phyloP scores from a whole-genome alignment of 768 basidiomycete genomes.

The Lanmaoa pseudosensibilis region DNA sequence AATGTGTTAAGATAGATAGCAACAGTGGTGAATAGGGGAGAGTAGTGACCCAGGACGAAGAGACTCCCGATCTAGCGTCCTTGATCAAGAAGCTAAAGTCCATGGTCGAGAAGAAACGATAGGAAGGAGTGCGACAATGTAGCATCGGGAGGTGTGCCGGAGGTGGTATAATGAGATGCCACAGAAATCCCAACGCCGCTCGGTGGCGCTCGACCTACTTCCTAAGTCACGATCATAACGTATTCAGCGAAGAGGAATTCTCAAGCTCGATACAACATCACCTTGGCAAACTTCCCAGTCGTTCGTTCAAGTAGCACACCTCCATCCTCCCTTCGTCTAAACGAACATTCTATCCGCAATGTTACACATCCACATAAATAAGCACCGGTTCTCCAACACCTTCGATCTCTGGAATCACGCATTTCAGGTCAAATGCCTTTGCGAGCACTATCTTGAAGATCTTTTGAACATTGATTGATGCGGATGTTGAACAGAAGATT shows the following conservation, averaged over 20 bases:
- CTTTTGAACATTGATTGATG: conserved; percentile 99
- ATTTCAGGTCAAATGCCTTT: conserved; percentile 98
- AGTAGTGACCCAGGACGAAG: conserved; percentile 15
- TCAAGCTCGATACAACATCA: conserved; percentile 29
- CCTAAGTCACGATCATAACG: conserved; percentile 14
- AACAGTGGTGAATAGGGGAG: conserved; percentile 20
- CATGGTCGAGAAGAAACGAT: conserved; percentile 14
- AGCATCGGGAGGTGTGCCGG: conserved; percentile 6
- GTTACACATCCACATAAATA: conserved; percentile 77
- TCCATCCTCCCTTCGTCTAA: conserved; percentile 16
- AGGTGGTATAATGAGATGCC: conserved; percentile 24
- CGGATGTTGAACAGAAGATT: conserved; percentile 98
- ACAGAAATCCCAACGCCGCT: conserved; percentile 13
- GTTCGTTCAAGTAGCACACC: conserved; percentile 17
- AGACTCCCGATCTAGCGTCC: conserved; percentile 22
- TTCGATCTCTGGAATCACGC: conserved; percentile 96
- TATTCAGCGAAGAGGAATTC: conserved; percentile 21
- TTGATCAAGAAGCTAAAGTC: conserved; percentile 16
- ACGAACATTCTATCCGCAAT: conserved; percentile 28
- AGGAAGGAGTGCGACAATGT: conserved; percentile 3
- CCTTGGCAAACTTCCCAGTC: conserved; percentile 23
- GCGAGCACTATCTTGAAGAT: conserved; percentile 98
- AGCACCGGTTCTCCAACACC: conserved; percentile 95
- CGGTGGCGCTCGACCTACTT: conserved; percentile 16
- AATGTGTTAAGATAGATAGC: conserved; percentile 28